Base-by-base conservation (phyloP, 371 early-diverging fungal species). In the Blastocladiella emersonii region DNA sequence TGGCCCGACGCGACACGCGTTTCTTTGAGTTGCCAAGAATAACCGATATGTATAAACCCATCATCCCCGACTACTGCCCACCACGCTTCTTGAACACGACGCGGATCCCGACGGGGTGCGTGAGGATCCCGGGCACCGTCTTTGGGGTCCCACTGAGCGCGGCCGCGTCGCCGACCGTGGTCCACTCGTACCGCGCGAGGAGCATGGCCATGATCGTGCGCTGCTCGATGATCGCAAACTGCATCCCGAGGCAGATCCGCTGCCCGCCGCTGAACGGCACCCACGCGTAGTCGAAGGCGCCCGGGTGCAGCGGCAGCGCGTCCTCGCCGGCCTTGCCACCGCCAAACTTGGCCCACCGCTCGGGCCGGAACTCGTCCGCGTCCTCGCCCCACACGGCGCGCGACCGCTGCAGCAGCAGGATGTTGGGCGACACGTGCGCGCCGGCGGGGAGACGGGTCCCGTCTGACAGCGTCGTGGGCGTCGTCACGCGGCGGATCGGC, bases 351-450 rank as follows among this genome's bases (percentile, higher is more conserved):
- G 19, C 57, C 85, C 85, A 87, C 55, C 87, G 73, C 45, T 81
- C 81, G 1, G 87, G 87, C 19, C 70, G 70, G 64, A 82, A 87
- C 44, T 76, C 72, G 43, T 61, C 71, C 1, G 79, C 82, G 45
- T 85, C 83, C 1, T 68, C 64, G 12, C 86, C 84, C 86, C 87
- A 86, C 55, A 83, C 57, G 19, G 56, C 61, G 34, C 72, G 74
- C 17, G 65, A 66, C 1, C 85, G 48, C n/a, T 48, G 48, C 25
- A 48, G 7, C 23, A 23, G 0, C 1, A 48, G 6, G 7, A 48
- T 19, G 8, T 48, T n/a, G 48, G n/a, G 23, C 5, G 25, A 8
- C 1, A n/a, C n/a, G 48, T 8, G 23, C 23, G 48, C 23, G 48
- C 48, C 48, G 21, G 8, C 23, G 5, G 48, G 48, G 3, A 48